A percentile compares a stretch with the other conserved stretches of the same genome.
Conservation (phyloP, 495 filamentous ascomycete species). For the Talaromyces liani region DNA sequence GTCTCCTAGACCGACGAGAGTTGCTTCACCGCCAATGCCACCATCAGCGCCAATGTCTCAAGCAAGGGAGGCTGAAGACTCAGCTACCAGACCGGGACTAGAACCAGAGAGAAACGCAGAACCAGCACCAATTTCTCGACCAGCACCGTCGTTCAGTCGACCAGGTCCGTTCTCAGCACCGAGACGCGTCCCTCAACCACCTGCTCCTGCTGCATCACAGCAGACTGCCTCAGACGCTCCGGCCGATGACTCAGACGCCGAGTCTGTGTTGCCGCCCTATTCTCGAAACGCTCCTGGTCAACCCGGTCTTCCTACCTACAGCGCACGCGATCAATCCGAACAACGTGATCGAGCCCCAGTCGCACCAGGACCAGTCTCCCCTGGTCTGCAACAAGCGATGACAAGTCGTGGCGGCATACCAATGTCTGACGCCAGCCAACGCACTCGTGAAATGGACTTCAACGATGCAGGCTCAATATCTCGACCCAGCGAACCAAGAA, state of each 20-base stretch:
- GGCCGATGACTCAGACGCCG: background rate
- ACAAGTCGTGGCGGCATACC: slow-evolving; percentile 36
- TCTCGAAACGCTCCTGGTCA: slow-evolving; percentile 12
- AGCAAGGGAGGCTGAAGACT: background rate
- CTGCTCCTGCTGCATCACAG: background rate
- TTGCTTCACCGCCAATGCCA: background rate
- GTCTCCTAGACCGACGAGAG: slow-evolving; percentile 3
- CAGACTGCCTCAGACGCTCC: too few relatives aligned
- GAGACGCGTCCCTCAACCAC: background rate
- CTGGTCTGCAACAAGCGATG: slow-evolving; percentile 33
- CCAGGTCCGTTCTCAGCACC: background rate
- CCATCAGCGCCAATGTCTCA: background rate
- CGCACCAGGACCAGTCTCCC: slow-evolving; percentile 29
- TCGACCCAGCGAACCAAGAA: background rate
- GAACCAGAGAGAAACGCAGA: background rate
- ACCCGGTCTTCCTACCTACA: slow-evolving; percentile 18
- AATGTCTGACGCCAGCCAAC: slow-evolving; percentile 32
- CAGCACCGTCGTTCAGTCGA: background rate
- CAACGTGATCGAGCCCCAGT: background rate
- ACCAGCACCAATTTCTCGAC: background rate
- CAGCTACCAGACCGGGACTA: background rate
- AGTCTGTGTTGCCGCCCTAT: slow-evolving; percentile 19
- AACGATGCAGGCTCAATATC: background rate
- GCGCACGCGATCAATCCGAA: background rate
- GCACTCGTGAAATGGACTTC: background rate